phyloP scores from a whole-genome alignment of 352 stramenopile genomes.

The Globisporangium apiculatum region DNA sequence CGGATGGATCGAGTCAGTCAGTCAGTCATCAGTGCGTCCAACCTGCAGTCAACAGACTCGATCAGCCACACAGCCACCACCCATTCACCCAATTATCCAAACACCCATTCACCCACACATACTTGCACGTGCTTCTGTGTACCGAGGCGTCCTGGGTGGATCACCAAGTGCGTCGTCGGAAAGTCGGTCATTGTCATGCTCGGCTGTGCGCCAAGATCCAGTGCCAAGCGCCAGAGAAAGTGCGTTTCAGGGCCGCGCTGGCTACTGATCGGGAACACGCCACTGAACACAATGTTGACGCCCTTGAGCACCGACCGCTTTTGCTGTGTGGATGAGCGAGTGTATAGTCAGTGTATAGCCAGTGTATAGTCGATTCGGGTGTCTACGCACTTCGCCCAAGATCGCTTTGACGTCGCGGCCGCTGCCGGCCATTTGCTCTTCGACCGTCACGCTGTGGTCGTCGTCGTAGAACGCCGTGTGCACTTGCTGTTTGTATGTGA shows the following conservation, averaged over 20 bases:
- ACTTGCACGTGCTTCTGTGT: conserved; percentile 79
- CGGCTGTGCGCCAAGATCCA: conserved; percentile 58
- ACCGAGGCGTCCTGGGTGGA: conserved; percentile 69
- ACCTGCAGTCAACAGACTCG: no score
- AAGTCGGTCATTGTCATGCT: conserved; percentile 73
- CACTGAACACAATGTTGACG: conserved; percentile 76
- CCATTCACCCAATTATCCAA: no score
- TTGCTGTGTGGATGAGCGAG: conserved; percentile 27
- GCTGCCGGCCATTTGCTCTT: conserved; percentile 66
- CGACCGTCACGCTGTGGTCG: conserved; percentile 41
- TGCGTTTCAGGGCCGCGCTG: conserved; percentile 52
- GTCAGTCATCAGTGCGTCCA: background rate
- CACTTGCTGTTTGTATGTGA: conserved; percentile 24
- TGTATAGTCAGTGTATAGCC: background rate
- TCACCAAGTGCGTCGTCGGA: conserved; percentile 76
- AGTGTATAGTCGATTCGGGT: background rate
- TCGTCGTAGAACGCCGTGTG: conserved; percentile 55
- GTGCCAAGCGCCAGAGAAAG: conserved; percentile 68
- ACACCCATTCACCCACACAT: background rate
- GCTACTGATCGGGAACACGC: conserved; percentile 61
- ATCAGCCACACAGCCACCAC: no score
- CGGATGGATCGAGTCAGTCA: background rate
- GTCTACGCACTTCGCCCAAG: conserved; percentile 37
- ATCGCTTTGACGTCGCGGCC: conserved; percentile 65
- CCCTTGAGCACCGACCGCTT: conserved; percentile 56